phyloP scores from a whole-genome alignment of 192 early-diverging fungal species.

The Glomus cerebriforme region DNA sequence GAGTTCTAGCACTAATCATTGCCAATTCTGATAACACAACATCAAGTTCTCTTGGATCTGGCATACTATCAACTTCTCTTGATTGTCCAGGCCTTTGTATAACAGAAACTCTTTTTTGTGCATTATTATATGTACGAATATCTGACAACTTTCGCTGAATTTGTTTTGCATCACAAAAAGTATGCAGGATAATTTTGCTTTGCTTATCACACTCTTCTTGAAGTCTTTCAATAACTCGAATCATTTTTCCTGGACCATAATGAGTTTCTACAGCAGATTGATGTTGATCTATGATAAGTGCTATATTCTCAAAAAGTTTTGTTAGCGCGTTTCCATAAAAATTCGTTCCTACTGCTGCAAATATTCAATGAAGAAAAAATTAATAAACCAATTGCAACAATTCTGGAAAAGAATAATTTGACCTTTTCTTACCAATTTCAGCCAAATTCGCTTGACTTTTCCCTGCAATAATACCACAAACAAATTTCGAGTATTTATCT shows the following conservation, averaged over 20 bases:
- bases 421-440: conserved; percentile 38
- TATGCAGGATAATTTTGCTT: conserved; percentile 72
- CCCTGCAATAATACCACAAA: conserved; percentile 76
- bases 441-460: conserved; percentile 71
- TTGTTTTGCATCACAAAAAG: conserved; percentile 77
- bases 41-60: conserved; percentile 81
- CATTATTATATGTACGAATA: conserved; percentile 52
- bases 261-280: conserved; percentile 79
- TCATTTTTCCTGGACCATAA: conserved; percentile 87
- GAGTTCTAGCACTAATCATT: conserved; percentile 74
- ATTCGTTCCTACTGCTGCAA: conserved; percentile 49
- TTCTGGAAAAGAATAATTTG: not conserved
- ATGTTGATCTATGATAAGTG: conserved; percentile 85
- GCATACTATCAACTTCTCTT: conserved; percentile 36
- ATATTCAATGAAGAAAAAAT: conserved; percentile 6
- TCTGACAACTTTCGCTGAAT: conserved; percentile 52
- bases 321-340: conserved; percentile 82
- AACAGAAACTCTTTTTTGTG: conserved; percentile 25
- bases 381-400: conserved; percentile 1
- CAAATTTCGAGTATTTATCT: conserved; percentile 84
- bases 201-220: conserved; percentile 89
- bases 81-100: conserved; percentile 26
- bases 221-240: conserved; percentile 83
- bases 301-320: conserved; percentile 86
- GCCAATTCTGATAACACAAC: conserved; percentile 80